These are phyloP conservation scores for Starmerella apicola DNA, from an alignment of 805 yeast genomes.

Conservation along the genomic window DNA sequence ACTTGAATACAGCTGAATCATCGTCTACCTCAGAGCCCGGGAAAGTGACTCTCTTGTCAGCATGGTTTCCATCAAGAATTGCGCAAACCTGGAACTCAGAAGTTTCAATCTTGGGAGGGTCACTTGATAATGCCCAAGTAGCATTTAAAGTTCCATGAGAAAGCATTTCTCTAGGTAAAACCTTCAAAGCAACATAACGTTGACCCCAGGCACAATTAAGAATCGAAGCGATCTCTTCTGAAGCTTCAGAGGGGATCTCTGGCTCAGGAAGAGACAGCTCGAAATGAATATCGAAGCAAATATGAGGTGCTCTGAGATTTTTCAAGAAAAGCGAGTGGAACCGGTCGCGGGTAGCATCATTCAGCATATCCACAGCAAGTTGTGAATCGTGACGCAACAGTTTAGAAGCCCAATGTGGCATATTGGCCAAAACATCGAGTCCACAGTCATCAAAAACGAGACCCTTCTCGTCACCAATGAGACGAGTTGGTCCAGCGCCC, in stretches of 20 bases:
- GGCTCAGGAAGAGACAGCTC: constrained; percentile 27
- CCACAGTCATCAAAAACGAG: constrained; percentile 28
- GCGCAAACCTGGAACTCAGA: constrained; percentile 40
- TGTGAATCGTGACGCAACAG: constrained; percentile 52
- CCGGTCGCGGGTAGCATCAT: constrained; percentile 72
- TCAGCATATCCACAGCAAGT: constrained; percentile 53
- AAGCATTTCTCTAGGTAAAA: background rate
- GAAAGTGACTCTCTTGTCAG: constrained; percentile 71
- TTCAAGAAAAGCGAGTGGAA: constrained; percentile 66
- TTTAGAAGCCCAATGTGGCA: constrained; percentile 56
- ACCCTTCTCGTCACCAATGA: constrained; percentile 6
- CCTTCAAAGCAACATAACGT: constrained; percentile 9
- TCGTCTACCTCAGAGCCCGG: constrained; percentile 53
- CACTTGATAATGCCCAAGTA: constrained; percentile 21
- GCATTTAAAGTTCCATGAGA: constrained; percentile 7
- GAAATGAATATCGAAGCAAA: constrained; percentile 56
- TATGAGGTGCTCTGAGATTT: constrained; percentile 34
- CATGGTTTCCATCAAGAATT: constrained; percentile 53
- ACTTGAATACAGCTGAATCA: constrained; percentile 45
- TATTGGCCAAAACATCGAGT: constrained; percentile 68
- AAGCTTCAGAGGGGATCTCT: background rate
- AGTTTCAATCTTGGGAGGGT: constrained; percentile 5
- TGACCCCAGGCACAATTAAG: constrained; percentile 18
- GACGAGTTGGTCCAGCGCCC: background rate
- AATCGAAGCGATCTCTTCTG: constrained; percentile 2